These are phyloP conservation scores for Hypoxylon sp. DNA, from an alignment of 2,329 filamentous ascomycete genomes.

Conservation along the genomic window DNA sequence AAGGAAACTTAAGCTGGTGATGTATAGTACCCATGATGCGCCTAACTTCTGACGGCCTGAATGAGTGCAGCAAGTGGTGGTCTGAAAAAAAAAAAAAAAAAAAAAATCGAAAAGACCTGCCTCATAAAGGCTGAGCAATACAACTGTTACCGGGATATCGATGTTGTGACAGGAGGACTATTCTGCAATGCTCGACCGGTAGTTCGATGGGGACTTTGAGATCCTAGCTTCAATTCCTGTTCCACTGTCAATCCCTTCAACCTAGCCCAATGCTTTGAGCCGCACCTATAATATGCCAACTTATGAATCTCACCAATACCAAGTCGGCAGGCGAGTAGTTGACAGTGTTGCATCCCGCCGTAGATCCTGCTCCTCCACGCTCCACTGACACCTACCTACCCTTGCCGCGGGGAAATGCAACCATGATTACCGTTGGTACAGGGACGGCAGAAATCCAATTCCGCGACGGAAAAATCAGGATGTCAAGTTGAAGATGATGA, in stretches of 20 bases:
- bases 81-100: not conserved
- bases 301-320: not conserved
- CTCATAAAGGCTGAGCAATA: not conserved
- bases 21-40: not conserved
- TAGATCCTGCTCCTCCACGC: constrained; percentile 10
- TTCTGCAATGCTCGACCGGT: not conserved
- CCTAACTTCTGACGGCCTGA: not conserved
- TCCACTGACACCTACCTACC: not conserved
- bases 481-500: constrained; percentile 1
- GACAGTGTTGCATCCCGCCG: constrained; percentile 2
- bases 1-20: not conserved
- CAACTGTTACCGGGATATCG: not conserved
- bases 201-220: not conserved
- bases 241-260: not conserved
- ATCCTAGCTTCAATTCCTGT: not conserved
- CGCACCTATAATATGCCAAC: not conserved
- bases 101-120: not conserved
- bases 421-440: constrained; percentile 5
- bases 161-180: not conserved
- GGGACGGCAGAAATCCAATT: not conserved
- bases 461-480: constrained; percentile 13
- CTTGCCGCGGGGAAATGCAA: constrained; percentile 11
- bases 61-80: not conserved
- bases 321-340: not conserved
- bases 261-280: not conserved